A percentile compares a stretch with the other conserved stretches of the same genome.
Conservation (phyloP, 1,139 yeast genomes). For the Scheffersomyces cryptocercus region DNA sequence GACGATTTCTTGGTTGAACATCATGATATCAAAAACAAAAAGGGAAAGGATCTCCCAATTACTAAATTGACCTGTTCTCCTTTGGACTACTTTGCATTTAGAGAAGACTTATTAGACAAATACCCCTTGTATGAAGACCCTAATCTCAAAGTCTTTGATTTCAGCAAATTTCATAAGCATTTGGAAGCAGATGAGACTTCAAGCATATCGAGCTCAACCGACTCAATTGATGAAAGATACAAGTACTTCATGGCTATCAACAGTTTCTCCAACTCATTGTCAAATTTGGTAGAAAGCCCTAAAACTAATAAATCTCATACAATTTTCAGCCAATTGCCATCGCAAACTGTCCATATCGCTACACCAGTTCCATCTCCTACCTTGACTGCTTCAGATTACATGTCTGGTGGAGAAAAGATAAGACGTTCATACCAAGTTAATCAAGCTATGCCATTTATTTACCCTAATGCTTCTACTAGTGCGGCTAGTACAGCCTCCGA, state of each 20-base stretch:
- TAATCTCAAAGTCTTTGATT: constrained; percentile 16
- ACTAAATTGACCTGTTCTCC: constrained; percentile 61
- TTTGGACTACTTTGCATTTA: constrained; percentile 74
- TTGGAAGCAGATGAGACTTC: constrained; percentile 2
- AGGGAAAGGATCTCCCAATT: constrained; percentile 16
- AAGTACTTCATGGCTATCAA: constrained; percentile 44
- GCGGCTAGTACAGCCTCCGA: constrained; percentile 7
- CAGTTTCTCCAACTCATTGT: constrained; percentile 49
- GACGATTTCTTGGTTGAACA: constrained; percentile 50
- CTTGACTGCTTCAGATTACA: constrained; percentile 56
- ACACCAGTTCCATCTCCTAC: constrained; percentile 92
- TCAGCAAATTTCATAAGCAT: constrained; percentile 15
- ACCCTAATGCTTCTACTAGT: constrained; percentile 45
- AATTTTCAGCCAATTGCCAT: constrained; percentile 55
- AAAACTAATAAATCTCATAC: constrained; percentile 57
- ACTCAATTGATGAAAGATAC: constrained; percentile 21
- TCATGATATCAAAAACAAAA: constrained; percentile 41
- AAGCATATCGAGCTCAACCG: neutral
- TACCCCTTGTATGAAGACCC: constrained; percentile 61
- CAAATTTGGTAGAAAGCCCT: constrained; percentile 62
- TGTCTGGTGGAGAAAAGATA: constrained; percentile 62
- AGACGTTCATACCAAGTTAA: constrained; percentile 78
- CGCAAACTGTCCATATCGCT: constrained; percentile 73
- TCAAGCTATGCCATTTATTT: constrained; percentile 76
- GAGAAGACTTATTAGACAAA: constrained; percentile 71